Conservation (phyloP, 1,139 yeast species). For the Barnettozyma hawaiiensis region DNA sequence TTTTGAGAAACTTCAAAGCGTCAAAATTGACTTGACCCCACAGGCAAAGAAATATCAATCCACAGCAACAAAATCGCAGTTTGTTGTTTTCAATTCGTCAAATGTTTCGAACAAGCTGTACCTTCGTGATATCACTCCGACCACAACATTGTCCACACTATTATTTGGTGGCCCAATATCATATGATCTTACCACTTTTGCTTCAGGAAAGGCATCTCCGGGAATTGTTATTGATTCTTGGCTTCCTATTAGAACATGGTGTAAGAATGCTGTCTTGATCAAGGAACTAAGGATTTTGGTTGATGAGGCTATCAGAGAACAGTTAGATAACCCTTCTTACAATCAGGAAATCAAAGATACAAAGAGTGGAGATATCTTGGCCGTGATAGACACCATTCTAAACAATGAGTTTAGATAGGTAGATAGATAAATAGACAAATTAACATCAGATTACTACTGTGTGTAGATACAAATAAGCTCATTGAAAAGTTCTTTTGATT, state of each 20-base stretch:
- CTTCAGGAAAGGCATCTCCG: conserved; percentile 42
- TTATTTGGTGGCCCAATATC: conserved; percentile 74
- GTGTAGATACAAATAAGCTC: too few species aligned
- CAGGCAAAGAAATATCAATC: conserved; percentile 24
- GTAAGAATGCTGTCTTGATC: conserved; percentile 83
- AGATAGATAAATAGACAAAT: not conserved
- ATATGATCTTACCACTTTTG: conserved; percentile 51
- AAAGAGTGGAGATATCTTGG: conserved; percentile 27
- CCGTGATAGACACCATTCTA: conserved; percentile 29
- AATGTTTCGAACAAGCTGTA: conserved; percentile 64
- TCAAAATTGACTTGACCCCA: conserved; percentile 35
- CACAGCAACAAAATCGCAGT: conserved; percentile 40
- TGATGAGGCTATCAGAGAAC: conserved; percentile 60
- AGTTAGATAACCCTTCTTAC: conserved; percentile 39
- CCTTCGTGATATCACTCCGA: conserved; percentile 73
- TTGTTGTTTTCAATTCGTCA: conserved; percentile 51
- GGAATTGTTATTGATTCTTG: conserved; percentile 71
- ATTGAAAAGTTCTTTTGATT: too few species aligned
- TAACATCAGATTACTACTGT: too few species aligned
- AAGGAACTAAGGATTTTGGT: conserved; percentile 61
- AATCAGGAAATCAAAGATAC: conserved; percentile 1
- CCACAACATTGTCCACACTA: conserved; percentile 61
- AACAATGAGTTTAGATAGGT: conserved; percentile 10
- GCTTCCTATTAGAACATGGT: conserved; percentile 87
- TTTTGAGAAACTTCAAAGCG: conserved; percentile 19